A percentile compares a stretch with the other conserved stretches of the same genome.
These are phyloP conservation scores for Aspergillus viridinutans DNA, from an alignment of 2,329 filamentous ascomycete species.

Conservation along the genomic window DNA sequence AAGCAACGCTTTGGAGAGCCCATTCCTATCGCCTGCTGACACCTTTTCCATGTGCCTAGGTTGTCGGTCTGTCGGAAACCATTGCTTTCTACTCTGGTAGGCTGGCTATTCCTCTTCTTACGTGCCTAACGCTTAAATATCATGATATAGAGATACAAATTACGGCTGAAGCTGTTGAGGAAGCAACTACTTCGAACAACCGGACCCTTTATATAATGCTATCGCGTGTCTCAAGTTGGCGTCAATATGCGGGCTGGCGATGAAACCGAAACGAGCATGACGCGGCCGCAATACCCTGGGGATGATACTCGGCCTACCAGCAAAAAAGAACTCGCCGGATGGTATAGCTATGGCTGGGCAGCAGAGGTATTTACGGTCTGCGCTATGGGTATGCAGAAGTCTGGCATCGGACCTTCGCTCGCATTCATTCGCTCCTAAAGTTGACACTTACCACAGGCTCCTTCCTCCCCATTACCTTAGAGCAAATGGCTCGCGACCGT, in stretches of 20 bases:
- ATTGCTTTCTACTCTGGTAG: no score
- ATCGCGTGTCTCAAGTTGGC: slow-evolving; percentile 27
- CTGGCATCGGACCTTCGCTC: not conserved
- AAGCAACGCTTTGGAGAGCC: not conserved
- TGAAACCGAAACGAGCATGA: slow-evolving; percentile 20
- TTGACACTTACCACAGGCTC: slow-evolving; percentile 55
- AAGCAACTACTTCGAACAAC: not conserved
- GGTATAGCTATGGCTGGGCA: slow-evolving; percentile 95
- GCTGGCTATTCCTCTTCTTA: no score
- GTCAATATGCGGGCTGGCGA: slow-evolving; percentile 33
- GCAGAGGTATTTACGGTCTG: slow-evolving; percentile 96
- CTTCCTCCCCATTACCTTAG: slow-evolving; percentile 92
- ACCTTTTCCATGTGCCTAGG: no score
- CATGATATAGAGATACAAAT: no score
- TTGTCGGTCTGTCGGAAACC: no score
- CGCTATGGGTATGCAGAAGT: slow-evolving; percentile 56
- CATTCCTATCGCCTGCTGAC: not conserved
- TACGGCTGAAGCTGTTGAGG: not conserved
- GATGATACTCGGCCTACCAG: slow-evolving; percentile 90
- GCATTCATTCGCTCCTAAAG: slow-evolving; percentile 10
- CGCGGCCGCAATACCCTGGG: slow-evolving; percentile 61
- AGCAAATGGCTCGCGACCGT: slow-evolving; percentile 87
- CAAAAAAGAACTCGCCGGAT: slow-evolving; percentile 79
- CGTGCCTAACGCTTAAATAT: no score
- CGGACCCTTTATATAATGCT: not conserved